Conservation (phyloP, 2,329 filamentous ascomycete genomes). For the Alternaria sp. region DNA sequence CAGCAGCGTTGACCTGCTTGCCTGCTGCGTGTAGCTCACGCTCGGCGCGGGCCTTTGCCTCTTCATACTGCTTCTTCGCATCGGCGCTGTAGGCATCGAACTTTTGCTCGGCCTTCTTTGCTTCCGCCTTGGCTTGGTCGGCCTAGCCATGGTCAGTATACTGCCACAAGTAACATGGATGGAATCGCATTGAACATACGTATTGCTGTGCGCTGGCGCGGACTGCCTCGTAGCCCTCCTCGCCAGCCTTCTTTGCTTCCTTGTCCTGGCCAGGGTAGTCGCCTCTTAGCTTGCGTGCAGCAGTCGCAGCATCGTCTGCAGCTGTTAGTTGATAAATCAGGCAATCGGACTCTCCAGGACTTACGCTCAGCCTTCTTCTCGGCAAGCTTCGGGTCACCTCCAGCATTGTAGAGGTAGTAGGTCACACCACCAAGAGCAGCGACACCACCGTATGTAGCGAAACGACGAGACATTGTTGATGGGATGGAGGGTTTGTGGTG, state of each 20-base stretch:
- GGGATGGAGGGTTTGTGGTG: conserved; percentile 11
- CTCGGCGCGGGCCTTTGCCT: conserved; percentile 67
- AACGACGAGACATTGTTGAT: conserved; percentile 39
- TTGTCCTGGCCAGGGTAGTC: conserved; percentile 70
- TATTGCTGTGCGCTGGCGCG: conserved; percentile 56
- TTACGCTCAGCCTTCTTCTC: conserved; percentile 86
- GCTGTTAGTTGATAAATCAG: conserved; percentile 17
- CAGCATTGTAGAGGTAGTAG: conserved; percentile 92
- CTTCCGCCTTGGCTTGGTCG: conserved; percentile 56
- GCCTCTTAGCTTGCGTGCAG: conserved; percentile 70
- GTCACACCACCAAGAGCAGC: conserved; percentile 67
- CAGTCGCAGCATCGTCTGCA: conserved; percentile 77
- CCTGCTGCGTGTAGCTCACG: conserved; percentile 50
- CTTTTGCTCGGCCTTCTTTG: conserved; percentile 70
- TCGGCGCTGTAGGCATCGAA: conserved; percentile 61
- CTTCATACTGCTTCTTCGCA: conserved; percentile 68
- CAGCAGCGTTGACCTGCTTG: conserved; percentile 59
- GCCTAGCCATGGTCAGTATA: conserved; percentile 41
- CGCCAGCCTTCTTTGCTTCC: conserved; percentile 70
- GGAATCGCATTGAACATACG: conserved; percentile 28
- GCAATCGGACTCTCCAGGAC: conserved; percentile 36
- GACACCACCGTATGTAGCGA: conserved; percentile 44
- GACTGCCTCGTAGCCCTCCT: conserved; percentile 56
- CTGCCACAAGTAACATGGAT: background rate
- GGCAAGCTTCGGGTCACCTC: conserved; percentile 81